Conservation (phyloP, 2,329 filamentous ascomycete genomes). For the Mollisiaceae sp. region DNA sequence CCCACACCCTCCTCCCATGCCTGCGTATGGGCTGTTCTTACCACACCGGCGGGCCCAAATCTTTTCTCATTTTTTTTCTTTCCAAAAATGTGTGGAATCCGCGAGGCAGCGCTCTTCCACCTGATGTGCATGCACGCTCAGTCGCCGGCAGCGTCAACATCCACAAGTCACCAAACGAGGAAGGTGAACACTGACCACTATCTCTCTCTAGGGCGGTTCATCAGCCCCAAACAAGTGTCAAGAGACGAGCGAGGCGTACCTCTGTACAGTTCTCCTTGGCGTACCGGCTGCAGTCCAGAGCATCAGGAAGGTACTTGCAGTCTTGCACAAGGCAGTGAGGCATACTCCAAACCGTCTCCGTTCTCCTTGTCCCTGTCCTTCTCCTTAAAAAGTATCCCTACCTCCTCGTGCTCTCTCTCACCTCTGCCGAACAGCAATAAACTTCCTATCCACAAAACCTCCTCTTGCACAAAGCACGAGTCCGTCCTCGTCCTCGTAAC, state of each 20-base stretch:
- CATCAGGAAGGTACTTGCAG: constrained; percentile 7
- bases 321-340: not conserved
- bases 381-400: not conserved
- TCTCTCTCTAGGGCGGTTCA: not conserved
- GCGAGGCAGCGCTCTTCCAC: not conserved
- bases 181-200: not conserved
- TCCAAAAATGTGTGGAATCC: too few species aligned
- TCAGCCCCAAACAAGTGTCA: constrained; percentile 10
- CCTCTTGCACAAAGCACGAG: not conserved
- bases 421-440: not conserved
- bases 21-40: not conserved
- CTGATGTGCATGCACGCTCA: not conserved
- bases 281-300: not conserved
- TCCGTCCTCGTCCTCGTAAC: not conserved
- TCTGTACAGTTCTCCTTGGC: not conserved
- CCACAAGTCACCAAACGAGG: not conserved
- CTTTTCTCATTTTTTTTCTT: too few species aligned
- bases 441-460: not conserved
- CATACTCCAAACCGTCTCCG: not conserved
- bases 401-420: not conserved
- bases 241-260: constrained; percentile 9
- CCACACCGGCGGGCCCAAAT: not conserved
- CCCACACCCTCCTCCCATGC: not conserved
- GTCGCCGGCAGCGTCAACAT: constrained; percentile 1
- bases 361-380: not conserved